Evolutionary conservation across 1,284 basidiomycete genomes (phyloP).

Genomic region (Polyporus tsugae): DNA sequence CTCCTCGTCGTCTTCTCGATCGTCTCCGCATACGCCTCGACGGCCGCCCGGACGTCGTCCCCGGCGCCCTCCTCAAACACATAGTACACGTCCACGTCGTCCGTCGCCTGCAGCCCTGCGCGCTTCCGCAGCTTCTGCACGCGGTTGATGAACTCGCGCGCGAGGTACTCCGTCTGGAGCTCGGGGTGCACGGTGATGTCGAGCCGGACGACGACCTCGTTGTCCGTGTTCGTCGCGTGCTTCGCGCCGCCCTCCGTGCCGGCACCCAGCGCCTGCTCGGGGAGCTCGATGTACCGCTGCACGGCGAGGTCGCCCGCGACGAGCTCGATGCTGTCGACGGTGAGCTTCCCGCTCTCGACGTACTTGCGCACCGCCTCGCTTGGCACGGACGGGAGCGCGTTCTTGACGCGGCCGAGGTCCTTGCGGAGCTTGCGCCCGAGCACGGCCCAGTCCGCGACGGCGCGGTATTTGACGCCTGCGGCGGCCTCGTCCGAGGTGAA

Average conservation of each 20-base stretch:
- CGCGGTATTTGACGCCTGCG: constrained; percentile 92
- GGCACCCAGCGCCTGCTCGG: constrained; percentile 61
- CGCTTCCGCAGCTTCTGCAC: constrained; percentile 97
- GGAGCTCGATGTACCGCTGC: constrained; percentile 90
- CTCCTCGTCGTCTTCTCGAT: constrained; percentile 84
- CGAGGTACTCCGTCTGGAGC: constrained; percentile 88
- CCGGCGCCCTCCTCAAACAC: constrained; percentile 78
- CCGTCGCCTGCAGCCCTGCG: constrained; percentile 93
- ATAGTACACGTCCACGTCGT: constrained; percentile 94
- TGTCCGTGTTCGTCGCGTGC: constrained; percentile 91
- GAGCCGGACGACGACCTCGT: constrained; percentile 93
- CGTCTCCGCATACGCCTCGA: constrained; percentile 74
- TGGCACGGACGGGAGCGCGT: constrained; percentile 81
- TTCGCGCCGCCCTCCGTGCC: constrained; percentile 55
- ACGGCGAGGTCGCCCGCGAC: constrained; percentile 91
- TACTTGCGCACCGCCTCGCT: constrained; percentile 90
- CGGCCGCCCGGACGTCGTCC: constrained; percentile 74
- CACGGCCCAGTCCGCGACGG: constrained; percentile 95
- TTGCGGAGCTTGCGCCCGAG: constrained; percentile 95
- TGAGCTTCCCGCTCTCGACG: constrained; percentile 79
- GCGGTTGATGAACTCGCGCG: constrained; percentile 92
- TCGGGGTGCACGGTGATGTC: constrained; percentile 91
- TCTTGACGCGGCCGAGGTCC: constrained; percentile 92
- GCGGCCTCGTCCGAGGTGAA: constrained; percentile 90
- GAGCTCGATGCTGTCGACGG: constrained; percentile 91